Base-by-base conservation (phyloP, 1,284 basidiomycete species). In the Austroboletus novae-zelandiae region DNA sequence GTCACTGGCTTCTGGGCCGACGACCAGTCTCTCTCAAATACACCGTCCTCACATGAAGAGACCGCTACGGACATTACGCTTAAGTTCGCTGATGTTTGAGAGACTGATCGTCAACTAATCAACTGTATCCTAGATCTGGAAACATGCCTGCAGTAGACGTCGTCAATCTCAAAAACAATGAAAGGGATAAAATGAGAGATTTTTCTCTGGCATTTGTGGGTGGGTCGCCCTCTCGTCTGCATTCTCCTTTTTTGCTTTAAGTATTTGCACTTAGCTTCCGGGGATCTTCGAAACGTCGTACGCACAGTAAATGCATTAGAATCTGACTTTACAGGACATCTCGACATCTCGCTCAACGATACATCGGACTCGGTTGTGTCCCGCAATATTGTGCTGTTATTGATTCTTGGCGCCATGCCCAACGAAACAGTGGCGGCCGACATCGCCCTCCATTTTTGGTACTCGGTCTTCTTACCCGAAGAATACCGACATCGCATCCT, bases 401-500 rank as follows among this genome's bases (percentile, higher is more conserved):
- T 66, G 5, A 64, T 75, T 23, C 66, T 75, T 3, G 68, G 69
- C 15, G 59, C 54, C 27, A 56, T 65, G 41, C 48, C 57, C 1
- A 68, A 68, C 13, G 54, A 56, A 34, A 45, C 29, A 9, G 48
- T 58, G 5, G 73, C 71, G 2, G 70, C 67, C 0, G 74, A 77
- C 43, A 56, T 71, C 3, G 74, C 74, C 15, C 65, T 77, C 20
- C 76, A 77, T 50, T 67, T 71, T 40, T 76, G 73, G 71, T 74
- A 72, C 45, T 77, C 75, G 11, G 58, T 60, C 2, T 72, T 70
- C 50, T 49, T 76, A 27, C 74, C 73, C 30, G 44, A 45, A 2
- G 61, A 63, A 40, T 70, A 73, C 52, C 54, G 52, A 14, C 36
- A 58, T n/a, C 57, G 51, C 15, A 53, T 67, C 27, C 47, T 67